A percentile compares a stretch with the other conserved stretches of the same genome.
phyloP scores from a whole-genome alignment of 805 yeast genomes.

The Millerago galiae region DNA sequence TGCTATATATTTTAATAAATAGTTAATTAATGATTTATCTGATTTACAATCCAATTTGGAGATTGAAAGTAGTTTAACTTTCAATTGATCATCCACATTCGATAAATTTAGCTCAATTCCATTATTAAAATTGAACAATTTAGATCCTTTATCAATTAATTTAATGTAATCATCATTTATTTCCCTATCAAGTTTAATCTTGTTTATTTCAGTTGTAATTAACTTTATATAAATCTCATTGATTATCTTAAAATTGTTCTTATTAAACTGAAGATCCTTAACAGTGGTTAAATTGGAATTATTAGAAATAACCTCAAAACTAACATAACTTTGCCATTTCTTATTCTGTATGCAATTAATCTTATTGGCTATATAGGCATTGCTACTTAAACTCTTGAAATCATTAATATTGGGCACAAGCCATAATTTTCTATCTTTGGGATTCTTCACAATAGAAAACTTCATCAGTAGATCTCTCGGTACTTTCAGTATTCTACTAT shows the following conservation, averaged over 20 bases:
- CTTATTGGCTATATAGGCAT: constrained; percentile 12
- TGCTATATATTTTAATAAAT: constrained; percentile 1
- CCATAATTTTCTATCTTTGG: constrained; percentile 1
- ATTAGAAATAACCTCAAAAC: constrained; percentile 12
- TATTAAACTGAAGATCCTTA: constrained; percentile 11
- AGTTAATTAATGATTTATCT: not conserved
- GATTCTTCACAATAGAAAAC: constrained; percentile 7
- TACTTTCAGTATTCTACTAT: constrained; percentile 24
- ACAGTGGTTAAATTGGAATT: constrained; percentile 8
- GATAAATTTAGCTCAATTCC: not conserved
- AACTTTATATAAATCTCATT: constrained; percentile 10
- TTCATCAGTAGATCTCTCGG: constrained; percentile 8
- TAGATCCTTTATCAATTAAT: not conserved
- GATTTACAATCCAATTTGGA: not conserved
- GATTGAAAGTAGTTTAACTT: not conserved
- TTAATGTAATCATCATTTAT: not conserved
- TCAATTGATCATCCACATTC: not conserved
- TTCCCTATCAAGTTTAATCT: not conserved
- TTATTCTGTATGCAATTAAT: constrained; percentile 3
- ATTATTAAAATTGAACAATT: not conserved
- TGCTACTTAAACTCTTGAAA: constrained; percentile 4
- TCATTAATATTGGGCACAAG: constrained; percentile 11
- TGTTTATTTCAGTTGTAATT: constrained; percentile 2
- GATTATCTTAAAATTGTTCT: constrained; percentile 5
- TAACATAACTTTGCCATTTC: constrained; percentile 9